Base-by-base conservation (phyloP, 768 basidiomycete species). In the Pulveroboletus ravenelii region DNA sequence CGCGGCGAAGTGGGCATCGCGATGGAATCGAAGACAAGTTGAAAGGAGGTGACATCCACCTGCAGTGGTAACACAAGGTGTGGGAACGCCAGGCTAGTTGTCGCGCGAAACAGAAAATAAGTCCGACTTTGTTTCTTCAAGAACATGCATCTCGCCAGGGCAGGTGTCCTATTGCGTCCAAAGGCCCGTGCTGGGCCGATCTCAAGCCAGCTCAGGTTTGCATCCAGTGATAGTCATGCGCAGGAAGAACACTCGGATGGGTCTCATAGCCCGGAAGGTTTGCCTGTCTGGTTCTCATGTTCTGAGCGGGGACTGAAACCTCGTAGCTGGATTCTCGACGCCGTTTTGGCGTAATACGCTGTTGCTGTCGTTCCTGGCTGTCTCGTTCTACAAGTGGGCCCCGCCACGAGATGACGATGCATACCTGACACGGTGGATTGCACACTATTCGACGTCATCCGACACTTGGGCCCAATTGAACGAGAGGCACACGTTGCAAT, bases 341-440 rank as follows among this genome's bases (percentile, higher is more conserved):
- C 72, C 81, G 18, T 77, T 85, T 62, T 90, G 89, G 89, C 72
- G 81, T 34, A 83, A 82, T 53, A 77, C 80, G 3, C 57, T 84
- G 35, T 52, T 87, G 20, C 66, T 74, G 20, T 74, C 78, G 13
- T 50, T 83, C 37, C 69, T 74, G 9, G 75, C 69, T 38, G 79
- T 74, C 38, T 78, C 74, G 10, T 77, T 78, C 53, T 84, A 85
- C 72, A 87, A 87, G 66, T 84, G 74, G 61, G 83, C 85, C 3
- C 87, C 88, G 1, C 69, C 75, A 47, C 76, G 80, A 7, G 70
- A 69, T 29, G 78, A 85, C 35, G 80, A 86, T 51, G 78, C 74
- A 44, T 81, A 79, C 58, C 63, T 89, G 61, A 85, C 85, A 12
- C 77, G 78, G 38, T 86, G 80, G 78, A 79, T 90, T 58, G 72